Evolutionary conservation across 306 rosid genomes (phyloP), one percentile per base, ranked within the genome.

Genomic region (Medicago lupulina): DNA sequence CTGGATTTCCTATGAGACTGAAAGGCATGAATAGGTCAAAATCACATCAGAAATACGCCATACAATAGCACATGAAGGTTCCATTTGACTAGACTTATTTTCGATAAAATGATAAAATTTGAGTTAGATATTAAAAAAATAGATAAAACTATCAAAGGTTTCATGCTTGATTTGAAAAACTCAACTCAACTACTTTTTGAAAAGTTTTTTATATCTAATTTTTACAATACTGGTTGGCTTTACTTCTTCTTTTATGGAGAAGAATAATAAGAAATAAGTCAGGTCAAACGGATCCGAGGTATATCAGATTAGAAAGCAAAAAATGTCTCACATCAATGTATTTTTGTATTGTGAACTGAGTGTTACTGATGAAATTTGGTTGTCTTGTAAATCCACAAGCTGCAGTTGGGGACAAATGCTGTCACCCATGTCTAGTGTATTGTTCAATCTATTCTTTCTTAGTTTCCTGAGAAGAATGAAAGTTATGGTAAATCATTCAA

Each of bases 1-100:
- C 89, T 9, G 97, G 99, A 81, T 95, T 95, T 46, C 97, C 97
- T 67, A 86, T 12, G 13, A 95, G 92, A 77, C 99, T 95, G 86
- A 73, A 76, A 80, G 19, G 2, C 70, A 65, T 39, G 40, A 54
- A 79, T n/a, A 75, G 57, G 40, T 49, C 63, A 38, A 69, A 62
- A 78, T 83, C 50, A 39, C 70, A 17, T 65, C 51, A 80, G 66
- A 21, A 77, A 76, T 13, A 69, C 51, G n/a, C 57, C 47, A 71
- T n/a, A 6, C 65, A 57, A 46, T 6, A 31, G 12, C 70, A 75
- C 14, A 62, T 13, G 51, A 25, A 25, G 28, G 0, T 8, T 49
- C 8, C 17, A 13, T 13, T 47, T 15, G 18, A 15, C 54, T 9
- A 6, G 18, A 49, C 2, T 14, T 15, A 14, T 43, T 43, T 40